These are phyloP conservation scores for Ogataea sp. DNA, from an alignment of 805 yeast genomes.

Conservation along the genomic window DNA sequence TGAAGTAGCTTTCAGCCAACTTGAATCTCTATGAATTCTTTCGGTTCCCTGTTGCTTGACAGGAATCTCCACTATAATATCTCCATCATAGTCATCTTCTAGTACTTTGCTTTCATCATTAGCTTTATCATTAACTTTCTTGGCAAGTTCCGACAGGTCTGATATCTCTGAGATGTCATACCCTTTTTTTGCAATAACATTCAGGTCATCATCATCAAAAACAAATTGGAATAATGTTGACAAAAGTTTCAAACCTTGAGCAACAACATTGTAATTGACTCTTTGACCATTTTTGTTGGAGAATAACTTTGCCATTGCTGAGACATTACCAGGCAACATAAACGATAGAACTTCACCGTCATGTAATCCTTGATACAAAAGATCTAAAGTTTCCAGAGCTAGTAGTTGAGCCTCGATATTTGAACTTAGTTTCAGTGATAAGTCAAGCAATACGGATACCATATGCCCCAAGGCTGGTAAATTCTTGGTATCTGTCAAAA, in stretches of 20 bases:
- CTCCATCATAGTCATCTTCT: slow-evolving; percentile 2
- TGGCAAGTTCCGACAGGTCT: neutral
- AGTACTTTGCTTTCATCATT: neutral
- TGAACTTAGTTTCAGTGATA: slow-evolving; percentile 9
- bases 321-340: slow-evolving; percentile 45
- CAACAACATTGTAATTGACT: slow-evolving; percentile 30
- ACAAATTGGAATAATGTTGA: slow-evolving; percentile 23
- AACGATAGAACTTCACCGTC: slow-evolving; percentile 43
- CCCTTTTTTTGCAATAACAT: slow-evolving; percentile 9
- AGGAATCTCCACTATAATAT: slow-evolving; percentile 11
- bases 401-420: neutral
- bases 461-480: slow-evolving; percentile 41
- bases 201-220: slow-evolving; percentile 34
- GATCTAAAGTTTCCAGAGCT: slow-evolving; percentile 25
- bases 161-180: neutral
- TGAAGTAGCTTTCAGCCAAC: slow-evolving; percentile 51
- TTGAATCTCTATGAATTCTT: slow-evolving; percentile 29
- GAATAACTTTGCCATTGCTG: slow-evolving; percentile 32
- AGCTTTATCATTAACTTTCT: neutral
- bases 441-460: slow-evolving; percentile 34
- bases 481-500: slow-evolving; percentile 23
- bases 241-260: slow-evolving; percentile 23
- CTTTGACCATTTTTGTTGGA: slow-evolving; percentile 8
- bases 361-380: slow-evolving; percentile 26
- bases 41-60: slow-evolving; percentile 1